Percentiles rank a stretch among this genome's conserved stretches.
These are phyloP conservation scores for Pseudovirgaria hyperparasitica DNA, from an alignment of 2,329 filamentous ascomycete genomes.

Conservation along the genomic window DNA sequence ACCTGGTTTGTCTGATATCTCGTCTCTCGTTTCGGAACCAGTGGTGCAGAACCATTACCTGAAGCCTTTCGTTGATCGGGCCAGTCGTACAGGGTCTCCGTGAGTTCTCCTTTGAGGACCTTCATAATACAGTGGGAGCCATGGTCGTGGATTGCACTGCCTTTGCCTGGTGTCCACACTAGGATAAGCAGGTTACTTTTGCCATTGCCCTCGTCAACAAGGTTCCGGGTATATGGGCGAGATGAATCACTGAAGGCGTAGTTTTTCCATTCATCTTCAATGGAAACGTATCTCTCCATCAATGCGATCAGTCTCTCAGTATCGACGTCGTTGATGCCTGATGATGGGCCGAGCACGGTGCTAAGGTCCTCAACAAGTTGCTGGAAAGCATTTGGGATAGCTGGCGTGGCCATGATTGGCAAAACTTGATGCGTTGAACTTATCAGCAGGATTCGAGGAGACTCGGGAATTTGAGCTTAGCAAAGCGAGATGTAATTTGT, in stretches of 20 bases:
- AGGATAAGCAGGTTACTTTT: conserved; percentile 73
- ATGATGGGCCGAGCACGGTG: conserved; percentile 62
- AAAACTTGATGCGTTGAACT: too few species aligned
- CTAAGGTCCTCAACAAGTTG: conserved; percentile 62
- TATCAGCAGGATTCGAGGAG: not conserved
- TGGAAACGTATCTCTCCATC: conserved; percentile 63
- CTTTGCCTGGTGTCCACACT: conserved; percentile 78
- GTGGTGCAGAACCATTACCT: conserved; percentile 30
- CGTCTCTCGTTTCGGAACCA: conserved; percentile 55
- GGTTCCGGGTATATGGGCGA: conserved; percentile 70
- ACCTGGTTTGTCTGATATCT: conserved; percentile 60
- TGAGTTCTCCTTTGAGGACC: conserved; percentile 63
- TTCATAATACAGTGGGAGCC: conserved; percentile 73
- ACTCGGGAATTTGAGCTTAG: not conserved
- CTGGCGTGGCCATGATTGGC: not conserved
- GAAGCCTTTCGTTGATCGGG: conserved; percentile 41
- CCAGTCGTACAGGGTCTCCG: conserved; percentile 71
- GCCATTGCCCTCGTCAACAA: conserved; percentile 81
- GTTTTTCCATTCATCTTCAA: conserved; percentile 55
- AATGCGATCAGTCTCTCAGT: conserved; percentile 55
- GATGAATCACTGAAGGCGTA: conserved; percentile 63
- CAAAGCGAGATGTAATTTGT: too few species aligned
- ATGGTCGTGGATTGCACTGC: conserved; percentile 70
- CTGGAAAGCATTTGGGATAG: conserved; percentile 40
- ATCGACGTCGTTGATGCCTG: conserved; percentile 72